phyloP scores from a whole-genome alignment of 1,139 yeast species.

The Pichia sp. region DNA sequence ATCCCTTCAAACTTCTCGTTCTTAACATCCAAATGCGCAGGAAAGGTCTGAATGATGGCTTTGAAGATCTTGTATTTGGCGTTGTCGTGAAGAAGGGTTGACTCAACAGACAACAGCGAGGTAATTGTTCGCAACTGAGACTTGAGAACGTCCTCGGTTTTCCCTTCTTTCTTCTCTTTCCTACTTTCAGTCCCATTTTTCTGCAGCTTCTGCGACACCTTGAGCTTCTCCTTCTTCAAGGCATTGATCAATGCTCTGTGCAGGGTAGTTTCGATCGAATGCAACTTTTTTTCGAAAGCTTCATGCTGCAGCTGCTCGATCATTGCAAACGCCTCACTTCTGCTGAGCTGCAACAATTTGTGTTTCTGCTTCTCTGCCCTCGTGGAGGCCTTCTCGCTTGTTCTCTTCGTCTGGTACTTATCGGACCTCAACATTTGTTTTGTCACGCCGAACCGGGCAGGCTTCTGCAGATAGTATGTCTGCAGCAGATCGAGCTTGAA shows the following conservation, averaged over 20 bases:
- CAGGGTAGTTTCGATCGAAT: conserved; percentile 37
- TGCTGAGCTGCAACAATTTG: conserved; percentile 36
- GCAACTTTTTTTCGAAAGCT: conserved; percentile 47
- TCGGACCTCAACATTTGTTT: conserved; percentile 42
- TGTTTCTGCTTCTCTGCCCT: conserved; percentile 29
- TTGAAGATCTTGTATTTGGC: conserved; percentile 17
- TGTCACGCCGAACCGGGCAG: conserved; percentile 54
- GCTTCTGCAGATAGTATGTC: conserved; percentile 38
- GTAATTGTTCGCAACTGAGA: conserved; percentile 6
- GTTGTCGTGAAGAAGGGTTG: conserved; percentile 8
- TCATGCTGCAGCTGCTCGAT: conserved; percentile 44
- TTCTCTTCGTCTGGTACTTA: conserved; percentile 22
- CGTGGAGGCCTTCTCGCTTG: conserved; percentile 27
- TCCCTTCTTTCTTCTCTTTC: conserved; percentile 15
- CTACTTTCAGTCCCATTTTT: not conserved
- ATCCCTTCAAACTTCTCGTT: conserved; percentile 20
- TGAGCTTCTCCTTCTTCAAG: conserved; percentile 24
- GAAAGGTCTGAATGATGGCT: conserved; percentile 20
- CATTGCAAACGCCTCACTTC: conserved; percentile 41
- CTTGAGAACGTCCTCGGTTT: not conserved
- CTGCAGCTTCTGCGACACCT: conserved; percentile 3
- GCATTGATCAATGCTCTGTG: conserved; percentile 31
- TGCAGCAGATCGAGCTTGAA: conserved; percentile 54
- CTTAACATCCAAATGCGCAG: conserved; percentile 11
- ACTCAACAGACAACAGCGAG: conserved; percentile 2